phyloP scores from a whole-genome alignment of 306 rosid genomes.

The Dryas drummondii region DNA sequence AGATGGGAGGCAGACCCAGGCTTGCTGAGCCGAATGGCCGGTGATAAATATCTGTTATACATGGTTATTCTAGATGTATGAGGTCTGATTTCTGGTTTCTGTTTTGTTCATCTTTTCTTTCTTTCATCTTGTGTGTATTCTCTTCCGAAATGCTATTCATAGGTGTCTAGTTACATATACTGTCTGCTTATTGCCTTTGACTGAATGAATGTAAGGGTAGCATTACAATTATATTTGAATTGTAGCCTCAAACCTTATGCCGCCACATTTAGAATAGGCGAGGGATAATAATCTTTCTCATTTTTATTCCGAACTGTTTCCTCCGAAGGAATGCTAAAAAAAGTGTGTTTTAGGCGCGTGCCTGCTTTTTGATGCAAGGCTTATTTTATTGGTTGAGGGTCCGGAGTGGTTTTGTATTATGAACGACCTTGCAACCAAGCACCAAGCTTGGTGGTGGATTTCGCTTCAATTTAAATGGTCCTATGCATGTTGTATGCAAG shows the following conservation, averaged over 20 bases:
- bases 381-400: too few relatives aligned
- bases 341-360: too few relatives aligned
- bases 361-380: too few relatives aligned
- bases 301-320: background rate
- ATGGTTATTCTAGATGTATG: background rate
- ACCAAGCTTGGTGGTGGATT: too few relatives aligned
- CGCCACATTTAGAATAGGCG: background rate
- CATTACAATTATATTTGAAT: conserved; percentile 1
- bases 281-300: background rate
- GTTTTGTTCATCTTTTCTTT: conserved; percentile 13
- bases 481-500: too few relatives aligned
- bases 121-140: conserved; percentile 35
- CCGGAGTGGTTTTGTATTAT: too few relatives aligned
- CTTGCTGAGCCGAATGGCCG: conserved; percentile 65
- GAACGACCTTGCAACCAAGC: too few relatives aligned
- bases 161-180: conserved; percentile 21
- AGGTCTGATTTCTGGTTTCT: conserved; percentile 10
- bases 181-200: conserved; percentile 24
- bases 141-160: conserved; percentile 20
- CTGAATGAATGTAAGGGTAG: conserved; percentile 25
- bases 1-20: conserved; percentile 68
- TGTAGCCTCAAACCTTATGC: background rate
- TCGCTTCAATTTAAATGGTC: too few relatives aligned
- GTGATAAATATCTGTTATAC: conserved; percentile 28
- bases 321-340: too few relatives aligned